Conservation (phyloP, 2,329 filamentous ascomycete genomes). For the Cladosporium sp. region DNA sequence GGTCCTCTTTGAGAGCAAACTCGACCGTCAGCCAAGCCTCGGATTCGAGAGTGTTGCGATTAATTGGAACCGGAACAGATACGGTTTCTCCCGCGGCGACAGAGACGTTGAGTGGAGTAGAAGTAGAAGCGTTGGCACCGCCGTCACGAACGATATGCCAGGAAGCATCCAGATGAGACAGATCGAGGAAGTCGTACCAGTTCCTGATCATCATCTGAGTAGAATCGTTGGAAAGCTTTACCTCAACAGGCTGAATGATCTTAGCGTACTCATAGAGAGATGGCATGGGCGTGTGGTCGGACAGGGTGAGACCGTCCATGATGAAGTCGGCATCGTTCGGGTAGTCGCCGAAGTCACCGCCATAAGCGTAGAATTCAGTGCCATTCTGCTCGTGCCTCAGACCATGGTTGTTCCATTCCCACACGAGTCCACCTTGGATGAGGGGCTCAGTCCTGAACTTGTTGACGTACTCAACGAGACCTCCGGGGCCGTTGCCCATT, state of each 20-base stretch:
- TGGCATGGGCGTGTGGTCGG: slow-evolving; percentile 34
- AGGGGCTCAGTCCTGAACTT: slow-evolving; percentile 54
- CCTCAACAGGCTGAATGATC: slow-evolving; percentile 34
- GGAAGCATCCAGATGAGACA: slow-evolving; percentile 13
- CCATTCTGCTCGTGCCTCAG: slow-evolving; percentile 29
- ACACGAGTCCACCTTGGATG: slow-evolving; percentile 54
- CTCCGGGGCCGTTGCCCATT: slow-evolving; percentile 68
- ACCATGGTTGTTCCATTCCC: slow-evolving; percentile 40
- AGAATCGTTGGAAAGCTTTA: slow-evolving; percentile 16
- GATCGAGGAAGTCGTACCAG: slow-evolving; percentile 28
- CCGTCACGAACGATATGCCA: slow-evolving; percentile 10
- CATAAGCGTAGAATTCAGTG: slow-evolving; percentile 35
- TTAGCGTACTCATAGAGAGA: slow-evolving; percentile 37
- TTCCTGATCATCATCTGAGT: slow-evolving; percentile 32
- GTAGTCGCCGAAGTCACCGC: slow-evolving; percentile 35
- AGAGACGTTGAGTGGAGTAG: slow-evolving; percentile 6
- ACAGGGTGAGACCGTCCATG: slow-evolving; percentile 37
- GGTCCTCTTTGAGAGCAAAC: slow-evolving; percentile 30
- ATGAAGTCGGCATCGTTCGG: slow-evolving; percentile 36
- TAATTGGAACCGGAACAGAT: slow-evolving; percentile 15
- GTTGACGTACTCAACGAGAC: slow-evolving; percentile 47
- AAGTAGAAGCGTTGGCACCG: background rate
- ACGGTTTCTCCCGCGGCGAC: slow-evolving; percentile 17
- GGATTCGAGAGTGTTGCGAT: background rate
- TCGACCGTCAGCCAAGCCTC: slow-evolving; percentile 20